Evolutionary conservation across 306 rosid genomes (phyloP).

Genomic region (Malus fusca): DNA sequence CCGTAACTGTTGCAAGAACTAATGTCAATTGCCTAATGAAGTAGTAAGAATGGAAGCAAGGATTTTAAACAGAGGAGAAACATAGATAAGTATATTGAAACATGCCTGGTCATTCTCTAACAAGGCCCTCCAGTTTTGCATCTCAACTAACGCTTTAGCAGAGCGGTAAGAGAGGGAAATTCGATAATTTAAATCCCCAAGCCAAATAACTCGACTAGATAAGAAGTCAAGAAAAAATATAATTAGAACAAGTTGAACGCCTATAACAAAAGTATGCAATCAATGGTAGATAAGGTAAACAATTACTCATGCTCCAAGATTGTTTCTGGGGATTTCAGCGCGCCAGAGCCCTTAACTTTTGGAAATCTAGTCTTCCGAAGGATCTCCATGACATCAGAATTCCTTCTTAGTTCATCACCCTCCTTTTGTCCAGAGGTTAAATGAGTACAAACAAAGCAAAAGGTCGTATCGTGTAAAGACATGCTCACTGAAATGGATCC

Average conservation of each 20-base stretch:
- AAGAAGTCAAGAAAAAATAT: conserved; percentile 1
- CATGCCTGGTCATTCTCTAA: conserved; percentile 93
- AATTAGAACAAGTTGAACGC: conserved; percentile 6
- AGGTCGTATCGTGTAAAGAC: conserved; percentile 91
- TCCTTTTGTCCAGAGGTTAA: conserved; percentile 97
- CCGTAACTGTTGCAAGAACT: conserved; percentile 57
- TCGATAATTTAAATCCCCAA: conserved; percentile 96
- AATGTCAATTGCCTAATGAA: not conserved
- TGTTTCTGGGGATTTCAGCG: conserved; percentile 88
- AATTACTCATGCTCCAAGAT: conserved; percentile 96
- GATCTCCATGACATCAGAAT: conserved; percentile 92
- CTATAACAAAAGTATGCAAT: not conserved
- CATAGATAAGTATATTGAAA: not conserved
- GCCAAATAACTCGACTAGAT: conserved; percentile 91
- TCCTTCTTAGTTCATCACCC: conserved; percentile 95
- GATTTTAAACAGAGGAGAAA: not conserved
- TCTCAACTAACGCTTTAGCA: conserved; percentile 95
- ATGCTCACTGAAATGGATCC: conserved; percentile 96
- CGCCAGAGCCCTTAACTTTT: conserved; percentile 54
- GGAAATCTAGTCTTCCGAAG: conserved; percentile 95
- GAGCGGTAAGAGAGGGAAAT: conserved; percentile 87
- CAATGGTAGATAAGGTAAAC: conserved; percentile 11
- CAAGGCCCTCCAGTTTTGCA: conserved; percentile 99
- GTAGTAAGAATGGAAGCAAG: conserved; percentile 5
- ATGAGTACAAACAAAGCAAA: conserved; percentile 93